These are phyloP conservation scores for Pseudomonodictys pantanalensis DNA, from an alignment of 495 filamentous ascomycete species.

Conservation along the genomic window DNA sequence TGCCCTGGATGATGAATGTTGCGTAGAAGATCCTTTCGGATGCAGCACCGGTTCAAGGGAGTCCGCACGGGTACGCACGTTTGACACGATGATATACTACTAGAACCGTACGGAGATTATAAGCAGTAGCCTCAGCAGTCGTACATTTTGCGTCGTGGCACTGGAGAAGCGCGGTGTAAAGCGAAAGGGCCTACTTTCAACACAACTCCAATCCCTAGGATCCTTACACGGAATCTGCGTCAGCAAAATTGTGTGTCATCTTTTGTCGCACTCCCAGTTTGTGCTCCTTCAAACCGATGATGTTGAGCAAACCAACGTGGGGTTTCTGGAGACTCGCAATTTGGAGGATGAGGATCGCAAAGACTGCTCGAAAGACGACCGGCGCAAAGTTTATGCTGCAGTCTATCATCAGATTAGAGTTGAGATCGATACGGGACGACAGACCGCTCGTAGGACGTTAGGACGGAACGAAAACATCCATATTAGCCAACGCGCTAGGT, in stretches of 20 bases:
- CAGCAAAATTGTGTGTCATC: conserved; percentile 10
- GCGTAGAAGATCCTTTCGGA: conserved; percentile 57
- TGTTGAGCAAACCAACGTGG: conserved; percentile 32
- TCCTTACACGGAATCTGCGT: conserved; percentile 6
- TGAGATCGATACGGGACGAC: no score
- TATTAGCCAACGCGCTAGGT: no score
- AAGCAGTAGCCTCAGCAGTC: conserved; percentile 17
- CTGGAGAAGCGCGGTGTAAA: conserved; percentile 21
- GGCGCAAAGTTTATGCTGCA: conserved; percentile 1
- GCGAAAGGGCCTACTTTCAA: conserved; percentile 8
- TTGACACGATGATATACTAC: conserved; percentile 45
- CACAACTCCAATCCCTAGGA: conserved; percentile 13
- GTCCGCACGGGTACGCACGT: no score
- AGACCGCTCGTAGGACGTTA: no score
- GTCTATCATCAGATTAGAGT: no score
- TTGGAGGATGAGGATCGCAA: not conserved
- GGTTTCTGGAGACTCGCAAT: conserved; percentile 24
- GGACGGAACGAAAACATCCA: no score
- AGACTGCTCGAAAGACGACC: conserved; percentile 17
- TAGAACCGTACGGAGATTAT: conserved; percentile 12
- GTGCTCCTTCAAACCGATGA: conserved; percentile 25
- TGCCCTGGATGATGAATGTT: conserved; percentile 52
- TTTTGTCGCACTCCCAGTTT: not conserved
- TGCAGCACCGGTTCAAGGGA: no score
- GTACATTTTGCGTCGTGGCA: conserved; percentile 12